Evolutionary conservation across 495 filamentous ascomycete species (phyloP).

Genomic region (Lindgomyces ingoldianus): DNA sequence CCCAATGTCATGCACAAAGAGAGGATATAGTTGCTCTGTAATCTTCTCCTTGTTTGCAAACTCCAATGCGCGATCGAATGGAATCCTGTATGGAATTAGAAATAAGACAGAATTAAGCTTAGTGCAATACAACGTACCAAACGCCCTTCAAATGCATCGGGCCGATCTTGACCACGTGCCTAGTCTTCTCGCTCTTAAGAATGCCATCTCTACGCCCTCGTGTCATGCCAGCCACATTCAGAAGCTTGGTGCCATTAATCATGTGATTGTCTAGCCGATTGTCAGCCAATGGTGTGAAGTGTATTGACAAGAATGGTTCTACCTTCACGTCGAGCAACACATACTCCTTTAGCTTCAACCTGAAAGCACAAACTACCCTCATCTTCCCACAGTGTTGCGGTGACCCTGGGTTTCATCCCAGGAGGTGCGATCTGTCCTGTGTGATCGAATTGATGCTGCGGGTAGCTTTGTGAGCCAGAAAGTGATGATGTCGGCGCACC

Average conservation of each 20-base stretch:
- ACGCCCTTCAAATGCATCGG: slow-evolving; percentile 99
- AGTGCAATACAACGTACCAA: slow-evolving; percentile 64
- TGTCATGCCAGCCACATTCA: slow-evolving; percentile 98
- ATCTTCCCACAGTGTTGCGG: slow-evolving; percentile 97
- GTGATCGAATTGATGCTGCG: slow-evolving; percentile 70
- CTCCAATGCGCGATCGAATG: slow-evolving; percentile 91
- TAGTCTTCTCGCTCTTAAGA: slow-evolving; percentile 93
- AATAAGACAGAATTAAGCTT: not conserved
- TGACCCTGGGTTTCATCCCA: slow-evolving; percentile 98
- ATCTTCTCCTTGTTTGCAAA: slow-evolving; percentile 99
- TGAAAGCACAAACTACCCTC: slow-evolving; percentile 98
- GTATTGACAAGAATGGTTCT: slow-evolving; percentile 36
- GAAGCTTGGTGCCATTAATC: slow-evolving; percentile 97
- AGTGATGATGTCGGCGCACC: slow-evolving; percentile 23
- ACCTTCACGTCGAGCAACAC: slow-evolving; percentile 94
- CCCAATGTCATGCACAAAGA: slow-evolving; percentile 98
- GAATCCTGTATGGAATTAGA: slow-evolving; percentile 68
- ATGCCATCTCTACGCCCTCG: slow-evolving; percentile 94
- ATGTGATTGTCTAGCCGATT: slow-evolving; percentile 81
- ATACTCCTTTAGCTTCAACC: slow-evolving; percentile 94
- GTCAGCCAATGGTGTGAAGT: slow-evolving; percentile 26
- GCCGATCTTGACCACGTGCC: slow-evolving; percentile 97
- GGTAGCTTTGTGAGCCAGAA: slow-evolving; percentile 39
- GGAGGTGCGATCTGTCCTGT: slow-evolving; percentile 91
- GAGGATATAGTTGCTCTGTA: slow-evolving; percentile 88